A percentile compares a stretch with the other conserved stretches of the same genome.
Conservation (phyloP, 495 filamentous ascomycete species). For the Parathielavia hyrcaniae region DNA sequence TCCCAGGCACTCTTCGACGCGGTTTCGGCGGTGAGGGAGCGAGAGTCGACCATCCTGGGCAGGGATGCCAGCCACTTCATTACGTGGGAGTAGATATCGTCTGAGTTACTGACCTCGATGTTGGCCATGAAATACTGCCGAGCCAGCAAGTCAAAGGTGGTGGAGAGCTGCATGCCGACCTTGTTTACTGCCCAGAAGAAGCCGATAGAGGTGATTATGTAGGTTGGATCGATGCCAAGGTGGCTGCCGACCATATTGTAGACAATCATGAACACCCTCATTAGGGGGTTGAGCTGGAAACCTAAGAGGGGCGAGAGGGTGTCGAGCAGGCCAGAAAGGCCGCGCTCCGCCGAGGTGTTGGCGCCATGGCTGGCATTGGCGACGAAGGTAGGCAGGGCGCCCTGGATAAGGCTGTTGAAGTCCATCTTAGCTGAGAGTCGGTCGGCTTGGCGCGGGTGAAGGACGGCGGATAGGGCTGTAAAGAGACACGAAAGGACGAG, state of each 20-base stretch:
- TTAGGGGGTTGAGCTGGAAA: constrained; percentile 27
- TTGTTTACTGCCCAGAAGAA: constrained; percentile 39
- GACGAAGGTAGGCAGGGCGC: constrained; percentile 23
- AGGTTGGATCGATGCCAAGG: constrained; percentile 38
- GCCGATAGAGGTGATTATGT: constrained; percentile 33
- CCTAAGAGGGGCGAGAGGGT: constrained; percentile 28
- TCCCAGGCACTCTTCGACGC: constrained; percentile 48
- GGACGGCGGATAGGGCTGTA: neutral
- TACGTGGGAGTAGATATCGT: constrained; percentile 56
- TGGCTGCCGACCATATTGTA: constrained; percentile 28
- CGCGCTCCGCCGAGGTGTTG: constrained; percentile 12
- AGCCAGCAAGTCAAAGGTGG: constrained; percentile 27
- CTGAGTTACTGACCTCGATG: constrained; percentile 49
- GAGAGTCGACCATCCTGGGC: constrained; percentile 45
- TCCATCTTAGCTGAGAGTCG: constrained; percentile 21
- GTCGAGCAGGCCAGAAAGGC: constrained; percentile 25
- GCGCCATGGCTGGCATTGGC: constrained; percentile 21
- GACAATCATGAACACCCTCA: constrained; percentile 27
- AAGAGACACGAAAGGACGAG: neutral
- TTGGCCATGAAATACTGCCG: constrained; percentile 47
- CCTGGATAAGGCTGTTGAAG: constrained; percentile 21
- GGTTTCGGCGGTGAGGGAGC: constrained; percentile 55
- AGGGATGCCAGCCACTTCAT: constrained; percentile 57
- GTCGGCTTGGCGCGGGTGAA: neutral
- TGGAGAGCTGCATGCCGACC: constrained; percentile 30